Base-by-base conservation (phyloP, 805 yeast genomes). In the Myxozyma melibiosi region DNA sequence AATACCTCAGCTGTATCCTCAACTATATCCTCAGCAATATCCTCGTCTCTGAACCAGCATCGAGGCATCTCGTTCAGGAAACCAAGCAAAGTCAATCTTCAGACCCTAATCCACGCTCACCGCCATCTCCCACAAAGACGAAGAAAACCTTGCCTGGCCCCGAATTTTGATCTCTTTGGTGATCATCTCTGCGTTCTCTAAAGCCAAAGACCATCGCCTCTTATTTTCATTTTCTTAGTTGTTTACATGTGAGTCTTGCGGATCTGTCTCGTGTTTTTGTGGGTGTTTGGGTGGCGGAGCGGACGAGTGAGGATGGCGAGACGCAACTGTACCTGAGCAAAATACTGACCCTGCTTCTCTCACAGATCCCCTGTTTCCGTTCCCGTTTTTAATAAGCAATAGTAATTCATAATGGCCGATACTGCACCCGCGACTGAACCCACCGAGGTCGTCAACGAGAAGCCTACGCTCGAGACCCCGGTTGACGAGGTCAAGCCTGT, bases 361-460 rank as follows among this genome's bases (percentile, higher is more conserved):
- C n/a, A n/a, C n/a, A n/a, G n/a, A n/a, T n/a, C n/a, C n/a, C n/a
- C n/a, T n/a, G n/a, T n/a, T 18, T 16, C 24, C 22, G 14, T 45
- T 33, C 22, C 33, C 3, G 22, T 27, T 27, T 13, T n/a, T 27
- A 14, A 24, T n/a, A n/a, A n/a, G n/a, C n/a, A 13, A 22, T 33
- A 34, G 34, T 45, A 33, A 9, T 49, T n/a, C 4, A 28, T 4
- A 33, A 51, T 51, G 60, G 31, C 55, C 38, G 51, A 55, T n/a
- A 31, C 50, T 16, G 56, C 35, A 24, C 39, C 68, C 30, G 51
- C 35, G 30, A 45, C 51, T 4, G 54, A 40, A 11, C 46, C 16
- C 9, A 34, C 50, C 13, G 50, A 34, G 31, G 34, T 39, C 24
- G 20, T 51, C 39, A 43, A 33, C 52, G 62, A 57, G 59, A 57